These are phyloP conservation scores for Pseudophaeomoniella oleicola DNA, from an alignment of 2,329 filamentous ascomycete genomes.

Conservation along the genomic window DNA sequence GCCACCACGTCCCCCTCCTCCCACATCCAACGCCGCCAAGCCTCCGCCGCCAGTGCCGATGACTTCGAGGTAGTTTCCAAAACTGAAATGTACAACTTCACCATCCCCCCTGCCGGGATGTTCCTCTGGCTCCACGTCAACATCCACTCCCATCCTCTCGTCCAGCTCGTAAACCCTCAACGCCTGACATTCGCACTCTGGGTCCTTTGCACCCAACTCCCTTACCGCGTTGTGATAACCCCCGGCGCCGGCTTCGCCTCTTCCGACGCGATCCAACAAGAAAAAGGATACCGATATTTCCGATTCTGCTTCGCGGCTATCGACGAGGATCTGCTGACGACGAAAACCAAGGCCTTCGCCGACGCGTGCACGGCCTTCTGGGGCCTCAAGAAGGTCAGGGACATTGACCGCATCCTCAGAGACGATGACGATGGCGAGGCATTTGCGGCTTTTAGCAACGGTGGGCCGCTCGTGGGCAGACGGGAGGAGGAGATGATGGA, in stretches of 20 bases:
- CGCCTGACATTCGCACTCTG: conserved; percentile 53
- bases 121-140: conserved; percentile 71
- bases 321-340: conserved; percentile 52
- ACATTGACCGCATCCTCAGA: conserved; percentile 47
- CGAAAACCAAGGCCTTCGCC: conserved; percentile 49
- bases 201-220: conserved; percentile 54
- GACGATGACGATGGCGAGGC: conserved; percentile 18
- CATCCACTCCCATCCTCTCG: conserved; percentile 61
- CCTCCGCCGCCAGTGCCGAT: too few species aligned
- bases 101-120: conserved; percentile 78
- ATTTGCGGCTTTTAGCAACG: background rate
- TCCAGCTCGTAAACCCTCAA: conserved; percentile 35
- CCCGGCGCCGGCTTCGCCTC: conserved; percentile 65
- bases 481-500: background rate
- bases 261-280: conserved; percentile 40
- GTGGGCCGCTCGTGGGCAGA: background rate
- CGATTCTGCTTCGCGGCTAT: conserved; percentile 78
- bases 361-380: conserved; percentile 62
- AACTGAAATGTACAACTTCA: conserved; percentile 58
- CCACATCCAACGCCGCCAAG: too few species aligned
- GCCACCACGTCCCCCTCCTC: conserved; percentile 5
- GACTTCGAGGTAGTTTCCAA: conserved; percentile 68
- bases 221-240: conserved; percentile 53
- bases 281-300: conserved; percentile 56
- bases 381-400: conserved; percentile 51